phyloP scores from a whole-genome alignment of 148 eudicot genomes.

The Chenopodium formosanum region DNA sequence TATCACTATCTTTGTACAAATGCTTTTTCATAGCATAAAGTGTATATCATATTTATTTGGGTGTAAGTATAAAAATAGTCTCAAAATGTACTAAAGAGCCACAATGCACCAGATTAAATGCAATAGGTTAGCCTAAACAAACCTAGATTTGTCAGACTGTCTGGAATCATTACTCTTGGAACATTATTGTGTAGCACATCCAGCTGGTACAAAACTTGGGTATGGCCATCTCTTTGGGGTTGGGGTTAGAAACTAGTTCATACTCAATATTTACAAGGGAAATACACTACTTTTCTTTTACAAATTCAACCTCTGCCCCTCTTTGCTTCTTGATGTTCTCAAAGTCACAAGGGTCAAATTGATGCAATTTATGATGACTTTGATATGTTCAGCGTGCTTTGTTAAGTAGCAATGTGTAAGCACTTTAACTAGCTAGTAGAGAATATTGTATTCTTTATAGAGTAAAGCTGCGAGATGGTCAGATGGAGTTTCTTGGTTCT shows the following conservation, averaged over 20 bases:
- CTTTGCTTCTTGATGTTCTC: not conserved
- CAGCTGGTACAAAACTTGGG: not conserved
- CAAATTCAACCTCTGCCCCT: not conserved
- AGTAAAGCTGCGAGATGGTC: not conserved
- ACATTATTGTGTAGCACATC: not conserved
- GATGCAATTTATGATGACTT: not conserved
- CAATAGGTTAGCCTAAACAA: not conserved
- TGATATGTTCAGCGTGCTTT: not conserved
- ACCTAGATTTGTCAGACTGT: not conserved
- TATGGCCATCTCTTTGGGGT: not conserved
- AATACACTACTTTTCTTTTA: not conserved
- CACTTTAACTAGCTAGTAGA: not conserved
- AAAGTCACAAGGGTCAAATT: not conserved
- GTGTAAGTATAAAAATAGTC: not conserved
- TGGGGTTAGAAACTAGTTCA: not conserved
- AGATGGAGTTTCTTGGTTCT: not conserved
- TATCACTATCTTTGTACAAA: not conserved
- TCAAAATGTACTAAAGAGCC: not conserved
- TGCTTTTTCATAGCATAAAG: not conserved
- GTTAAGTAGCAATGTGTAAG: not conserved
- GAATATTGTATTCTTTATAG: too few relatives aligned
- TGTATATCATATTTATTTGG: not conserved
- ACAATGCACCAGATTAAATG: not conserved
- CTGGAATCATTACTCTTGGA: not conserved
- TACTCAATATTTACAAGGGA: not conserved